Conservation (phyloP, 2,329 filamentous ascomycete genomes). For the Xenoacremonium recifei region DNA sequence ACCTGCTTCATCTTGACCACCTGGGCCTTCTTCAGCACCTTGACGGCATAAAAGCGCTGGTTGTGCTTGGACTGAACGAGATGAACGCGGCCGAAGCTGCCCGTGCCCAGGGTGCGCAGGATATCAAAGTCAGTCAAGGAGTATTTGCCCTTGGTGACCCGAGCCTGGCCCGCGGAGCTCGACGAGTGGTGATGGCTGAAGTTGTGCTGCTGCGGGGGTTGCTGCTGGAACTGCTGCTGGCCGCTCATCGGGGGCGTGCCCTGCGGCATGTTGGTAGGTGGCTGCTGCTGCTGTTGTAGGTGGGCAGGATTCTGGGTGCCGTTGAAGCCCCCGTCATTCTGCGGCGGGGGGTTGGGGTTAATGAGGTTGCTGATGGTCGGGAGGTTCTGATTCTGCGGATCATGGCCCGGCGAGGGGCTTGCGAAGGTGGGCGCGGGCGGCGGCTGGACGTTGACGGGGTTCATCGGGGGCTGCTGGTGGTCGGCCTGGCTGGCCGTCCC, state of each 20-base stretch:
- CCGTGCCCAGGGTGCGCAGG: slow-evolving; percentile 88
- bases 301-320: slow-evolving; percentile 29
- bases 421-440: slow-evolving; percentile 29
- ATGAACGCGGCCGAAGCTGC: slow-evolving; percentile 95
- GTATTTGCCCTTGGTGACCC: slow-evolving; percentile 96
- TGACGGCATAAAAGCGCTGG: slow-evolving; percentile 95
- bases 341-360: slow-evolving; percentile 51
- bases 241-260: slow-evolving; percentile 30
- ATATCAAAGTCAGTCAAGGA: slow-evolving; percentile 87
- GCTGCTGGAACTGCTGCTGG: slow-evolving; percentile 28
- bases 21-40: slow-evolving; percentile 97
- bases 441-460: slow-evolving; percentile 26
- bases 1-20: slow-evolving; percentile 99
- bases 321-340: slow-evolving; percentile 40
- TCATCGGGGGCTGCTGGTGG: slow-evolving; percentile 24
- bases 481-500: slow-evolving; percentile 20
- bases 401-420: slow-evolving; percentile 37
- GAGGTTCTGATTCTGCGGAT: slow-evolving; percentile 69
- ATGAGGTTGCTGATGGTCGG: slow-evolving; percentile 84
- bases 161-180: slow-evolving; percentile 38
- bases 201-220: slow-evolving; percentile 16
- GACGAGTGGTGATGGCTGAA: slow-evolving; percentile 30
- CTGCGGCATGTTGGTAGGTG: too few relatives aligned
- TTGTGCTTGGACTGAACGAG: slow-evolving; percentile 98
- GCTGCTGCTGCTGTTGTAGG: slow-evolving; percentile 30